Base-by-base conservation (phyloP, 164 flowering plant genomes). In the Nymphaea colorata region DNA sequence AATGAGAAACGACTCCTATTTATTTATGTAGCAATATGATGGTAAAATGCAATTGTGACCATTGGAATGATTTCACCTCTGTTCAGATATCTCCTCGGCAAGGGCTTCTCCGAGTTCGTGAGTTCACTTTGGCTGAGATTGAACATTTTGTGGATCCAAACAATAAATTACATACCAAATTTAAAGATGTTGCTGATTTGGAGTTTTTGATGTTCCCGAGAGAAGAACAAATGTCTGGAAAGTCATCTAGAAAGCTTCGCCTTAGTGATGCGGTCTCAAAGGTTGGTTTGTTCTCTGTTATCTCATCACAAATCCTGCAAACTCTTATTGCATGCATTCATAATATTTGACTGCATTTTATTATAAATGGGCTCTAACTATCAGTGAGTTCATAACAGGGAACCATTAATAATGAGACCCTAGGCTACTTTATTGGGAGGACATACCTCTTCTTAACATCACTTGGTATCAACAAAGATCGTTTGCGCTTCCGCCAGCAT, bases 141-240 rank as follows among this genome's bases (percentile, higher is more conserved):
- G 98, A 94, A 78, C 98, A 91, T 74, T 94, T 94, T 81, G 98
- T 91, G 64, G 99, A 91, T 73, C 96, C 98, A 64, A 89, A 90
- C 6, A 90, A 94, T 71, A 94, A 94, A 73, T 82, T 96, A 67
- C 98, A 91, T 68, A 97, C 94, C 42, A 94, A 88, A 72, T 94
- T 76, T 73, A 62, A 75, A 43, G 91, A 90, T 42, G 89, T 94
- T 81, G 87, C 84, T 53, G 65, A 85, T 17, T 77, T 91, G 76
- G 96, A 94, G 75, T 91, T 94, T 74, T 71, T 94, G 61, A 94
- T 94, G 96, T 94, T 90, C 69, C 99, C 98, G 53, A 91, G 99
- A 72, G 87, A 84, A 61, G 86, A 84, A 43, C 98, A 94, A 77
- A 80, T 80, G 71, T 76, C 96, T 64, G 99, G 91, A 7, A 76